phyloP scores from a whole-genome alignment of 306 rosid species.

The Adenanthera pavonina region DNA sequence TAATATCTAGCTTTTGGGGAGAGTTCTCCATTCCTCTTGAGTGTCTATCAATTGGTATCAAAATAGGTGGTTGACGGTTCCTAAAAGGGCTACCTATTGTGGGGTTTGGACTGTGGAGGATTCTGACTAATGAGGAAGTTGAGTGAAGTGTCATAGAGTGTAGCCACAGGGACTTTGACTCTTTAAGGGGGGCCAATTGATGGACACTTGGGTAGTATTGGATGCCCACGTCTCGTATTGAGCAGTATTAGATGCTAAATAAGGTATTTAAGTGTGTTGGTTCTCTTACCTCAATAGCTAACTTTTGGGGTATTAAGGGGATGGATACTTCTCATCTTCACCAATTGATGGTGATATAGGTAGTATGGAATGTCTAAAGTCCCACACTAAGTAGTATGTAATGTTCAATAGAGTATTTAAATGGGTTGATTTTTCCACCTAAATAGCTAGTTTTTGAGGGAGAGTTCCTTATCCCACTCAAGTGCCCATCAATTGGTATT shows the following conservation, averaged over 20 bases:
- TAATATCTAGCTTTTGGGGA: too few relatives aligned
- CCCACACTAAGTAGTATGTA: not conserved
- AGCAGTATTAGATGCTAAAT: not conserved
- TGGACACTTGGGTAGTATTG: not conserved
- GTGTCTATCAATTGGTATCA: too few relatives aligned
- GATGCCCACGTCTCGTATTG: not conserved
- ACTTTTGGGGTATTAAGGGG: not conserved
- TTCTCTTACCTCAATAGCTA: not conserved
- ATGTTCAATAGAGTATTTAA: not conserved
- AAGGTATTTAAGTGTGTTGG: not conserved
- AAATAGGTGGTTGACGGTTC: too few relatives aligned
- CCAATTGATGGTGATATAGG: not conserved
- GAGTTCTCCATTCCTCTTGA: too few relatives aligned
- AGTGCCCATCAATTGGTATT: not conserved
- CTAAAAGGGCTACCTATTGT: too few relatives aligned
- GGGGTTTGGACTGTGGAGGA: too few relatives aligned
- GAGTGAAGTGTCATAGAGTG: too few relatives aligned
- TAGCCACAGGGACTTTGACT: too few relatives aligned
- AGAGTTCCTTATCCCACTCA: not conserved
- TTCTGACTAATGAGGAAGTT: too few relatives aligned
- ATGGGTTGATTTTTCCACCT: not conserved
- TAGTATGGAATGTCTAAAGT: not conserved
- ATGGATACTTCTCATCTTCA: too few relatives aligned
- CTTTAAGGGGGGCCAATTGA: not conserved
- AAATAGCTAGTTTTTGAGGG: not conserved